These are phyloP conservation scores for Ceriops decandra DNA, from an alignment of 345 rosid species.

Conservation along the genomic window DNA sequence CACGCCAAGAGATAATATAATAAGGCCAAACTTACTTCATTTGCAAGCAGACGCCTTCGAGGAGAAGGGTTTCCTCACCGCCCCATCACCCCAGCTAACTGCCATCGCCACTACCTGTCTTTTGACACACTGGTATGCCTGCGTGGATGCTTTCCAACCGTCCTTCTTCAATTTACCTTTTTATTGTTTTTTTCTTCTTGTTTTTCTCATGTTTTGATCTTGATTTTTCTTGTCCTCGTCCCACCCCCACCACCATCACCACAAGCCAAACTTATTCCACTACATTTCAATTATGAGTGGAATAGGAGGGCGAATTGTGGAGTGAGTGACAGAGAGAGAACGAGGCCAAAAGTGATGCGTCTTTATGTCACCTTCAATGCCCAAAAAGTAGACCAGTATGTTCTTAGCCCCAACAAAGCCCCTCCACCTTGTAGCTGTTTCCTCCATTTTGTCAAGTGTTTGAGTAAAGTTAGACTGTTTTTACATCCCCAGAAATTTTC, in stretches of 20 bases:
- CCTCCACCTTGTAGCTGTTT: background rate
- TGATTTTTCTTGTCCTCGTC: background rate
- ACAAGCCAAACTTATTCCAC: background rate
- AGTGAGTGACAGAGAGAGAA: too few relatives aligned
- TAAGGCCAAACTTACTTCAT: too few relatives aligned
- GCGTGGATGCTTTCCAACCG: background rate
- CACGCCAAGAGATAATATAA: too few relatives aligned
- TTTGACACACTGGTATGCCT: background rate
- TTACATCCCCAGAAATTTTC: background rate
- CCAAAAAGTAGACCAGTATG: background rate
- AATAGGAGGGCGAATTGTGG: background rate
- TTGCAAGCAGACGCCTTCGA: background rate
- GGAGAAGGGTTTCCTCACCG: background rate
- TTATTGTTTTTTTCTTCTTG: background rate
- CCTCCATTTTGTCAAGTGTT: background rate
- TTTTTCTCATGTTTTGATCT: background rate
- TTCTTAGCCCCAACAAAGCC: background rate
- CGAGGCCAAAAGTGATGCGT: too few relatives aligned
- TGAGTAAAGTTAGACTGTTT: background rate
- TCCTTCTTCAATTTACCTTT: background rate
- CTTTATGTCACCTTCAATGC: background rate
- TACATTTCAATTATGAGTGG: background rate
- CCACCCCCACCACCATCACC: conserved; percentile 7
- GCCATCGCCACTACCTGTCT: background rate
- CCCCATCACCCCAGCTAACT: background rate